Percentiles rank a stretch among this genome's conserved stretches.
phyloP scores from a whole-genome alignment of 352 stramenopile species.

The Phytopythium litorale region DNA sequence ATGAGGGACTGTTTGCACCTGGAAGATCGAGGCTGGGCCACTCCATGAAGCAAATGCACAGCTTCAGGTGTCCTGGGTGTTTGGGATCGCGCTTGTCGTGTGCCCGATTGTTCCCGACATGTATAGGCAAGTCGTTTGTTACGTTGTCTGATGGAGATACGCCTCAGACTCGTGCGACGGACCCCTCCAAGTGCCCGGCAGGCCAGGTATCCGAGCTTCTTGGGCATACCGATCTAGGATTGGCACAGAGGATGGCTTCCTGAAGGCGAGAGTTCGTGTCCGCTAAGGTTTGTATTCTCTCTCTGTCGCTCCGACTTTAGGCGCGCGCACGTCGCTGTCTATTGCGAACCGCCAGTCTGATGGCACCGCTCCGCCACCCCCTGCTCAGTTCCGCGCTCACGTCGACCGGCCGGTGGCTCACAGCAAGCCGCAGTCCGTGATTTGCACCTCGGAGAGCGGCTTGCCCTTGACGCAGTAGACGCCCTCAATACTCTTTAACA shows the following conservation, averaged over 20 bases:
- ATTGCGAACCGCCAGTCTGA: background rate
- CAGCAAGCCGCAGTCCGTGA: constrained; percentile 76
- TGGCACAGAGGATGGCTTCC: background rate
- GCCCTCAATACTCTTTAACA: constrained; percentile 79
- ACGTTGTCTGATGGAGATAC: too few relatives aligned
- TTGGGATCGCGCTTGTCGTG: too few relatives aligned
- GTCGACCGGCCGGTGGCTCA: constrained; percentile 19
- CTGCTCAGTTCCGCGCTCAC: background rate
- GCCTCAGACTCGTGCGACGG: too few relatives aligned
- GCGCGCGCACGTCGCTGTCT: background rate
- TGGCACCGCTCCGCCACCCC: background rate
- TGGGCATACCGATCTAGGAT: too few relatives aligned
- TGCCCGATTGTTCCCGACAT: too few relatives aligned
- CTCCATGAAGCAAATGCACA: too few relatives aligned
- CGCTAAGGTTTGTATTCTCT: constrained; percentile 1
- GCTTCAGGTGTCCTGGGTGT: too few relatives aligned
- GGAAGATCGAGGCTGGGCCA: too few relatives aligned
- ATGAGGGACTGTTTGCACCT: too few relatives aligned
- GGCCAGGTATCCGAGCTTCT: too few relatives aligned
- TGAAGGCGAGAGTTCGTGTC: background rate
- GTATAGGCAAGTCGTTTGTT: too few relatives aligned
- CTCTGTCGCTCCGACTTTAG: background rate
- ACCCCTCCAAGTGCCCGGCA: too few relatives aligned
- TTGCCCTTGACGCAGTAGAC: constrained; percentile 85
- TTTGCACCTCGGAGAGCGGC: constrained; percentile 75